Evolutionary conservation across 1,284 basidiomycete species (phyloP).

Genomic region (Naganishia sp.): DNA sequence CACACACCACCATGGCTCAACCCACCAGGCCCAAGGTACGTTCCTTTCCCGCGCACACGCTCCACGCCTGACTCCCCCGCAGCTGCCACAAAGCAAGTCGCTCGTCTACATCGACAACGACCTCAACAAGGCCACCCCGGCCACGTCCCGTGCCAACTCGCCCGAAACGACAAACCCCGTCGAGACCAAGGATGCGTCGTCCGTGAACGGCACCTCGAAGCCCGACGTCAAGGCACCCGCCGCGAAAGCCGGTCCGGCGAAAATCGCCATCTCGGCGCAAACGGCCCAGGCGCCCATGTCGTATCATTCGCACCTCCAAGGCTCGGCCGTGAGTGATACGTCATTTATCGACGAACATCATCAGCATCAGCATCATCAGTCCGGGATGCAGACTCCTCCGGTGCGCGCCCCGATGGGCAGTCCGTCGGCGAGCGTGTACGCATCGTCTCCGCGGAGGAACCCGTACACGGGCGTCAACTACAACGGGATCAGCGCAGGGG

Average conservation of each 20-base stretch:
- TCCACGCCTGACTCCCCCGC: background rate
- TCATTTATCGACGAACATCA: conserved; percentile 6
- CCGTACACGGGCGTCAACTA: background rate
- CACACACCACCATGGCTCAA: conserved; percentile 6
- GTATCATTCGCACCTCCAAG: background rate
- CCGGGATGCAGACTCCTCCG: background rate
- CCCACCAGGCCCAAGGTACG: conserved; percentile 26
- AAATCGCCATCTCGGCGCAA: background rate
- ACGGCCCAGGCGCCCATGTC: background rate
- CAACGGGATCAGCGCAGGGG: conserved; percentile 26
- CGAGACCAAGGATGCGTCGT: too few relatives aligned
- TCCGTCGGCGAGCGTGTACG: background rate
- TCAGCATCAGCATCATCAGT: background rate
- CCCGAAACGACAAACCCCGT: background rate
- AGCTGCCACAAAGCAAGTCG: conserved; percentile 48
- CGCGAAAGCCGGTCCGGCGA: background rate
- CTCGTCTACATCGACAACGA: conserved; percentile 49
- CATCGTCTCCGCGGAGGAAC: conserved; percentile 4
- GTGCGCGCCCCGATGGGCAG: background rate
- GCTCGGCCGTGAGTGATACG: conserved; percentile 3
- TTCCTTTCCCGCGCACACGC: background rate
- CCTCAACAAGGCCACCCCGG: conserved; percentile 25
- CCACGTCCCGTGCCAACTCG: conserved; percentile 21
- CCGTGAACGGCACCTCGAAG: background rate
- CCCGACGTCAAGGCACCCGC: background rate